Evolutionary conservation across 1,139 yeast species (phyloP), one percentile per base, ranked within the genome.

Genomic region (Zygoascus hellenicus): DNA sequence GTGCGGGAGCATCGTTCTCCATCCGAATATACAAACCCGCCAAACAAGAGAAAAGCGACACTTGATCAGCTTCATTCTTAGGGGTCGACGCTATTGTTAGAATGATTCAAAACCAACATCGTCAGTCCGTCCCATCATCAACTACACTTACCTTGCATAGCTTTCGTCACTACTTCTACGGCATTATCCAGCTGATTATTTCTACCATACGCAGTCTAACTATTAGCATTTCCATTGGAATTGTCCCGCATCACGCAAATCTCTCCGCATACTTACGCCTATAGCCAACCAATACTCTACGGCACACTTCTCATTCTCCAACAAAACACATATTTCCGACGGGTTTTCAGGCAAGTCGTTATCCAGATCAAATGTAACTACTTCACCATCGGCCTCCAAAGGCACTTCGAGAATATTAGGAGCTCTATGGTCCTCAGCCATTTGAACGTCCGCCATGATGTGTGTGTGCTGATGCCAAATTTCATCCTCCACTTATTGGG

Each of bases 261-360:
- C 4, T 5, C 10, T 5, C 33, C n/a, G 9, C 10, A 31, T n/a
- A 31, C 33, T 5, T 31, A 31, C 33, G 0, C 95, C 92, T 50
- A 89, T 80, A 13, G 84, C 76, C 17, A 87, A 67, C 98, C 98
- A 92, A 67, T 80, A 86, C 60, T 82, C 81, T 46, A 77, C 73
- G 31, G 79, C 81, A 52, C 94, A 83, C 49, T 76, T 77, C 66
- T 89, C 97, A 53, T 85, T 87, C 52, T 83, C 83, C 55, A 92
- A 71, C 54, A 92, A 76, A 35, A 78, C 77, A 56, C 85, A 81
- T 56, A 92, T 73, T 60, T 92, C 97, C 46, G 80, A 75, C 5
- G 96, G 85, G 62, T 89, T 96, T 17, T 86, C 96, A 1, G 96
- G 95, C 51, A 90, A 71, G 61, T 90, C 97, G 74, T 75, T 65